Base-by-base conservation (phyloP, 1,139 yeast genomes). In the Hyphopichia fennica region DNA sequence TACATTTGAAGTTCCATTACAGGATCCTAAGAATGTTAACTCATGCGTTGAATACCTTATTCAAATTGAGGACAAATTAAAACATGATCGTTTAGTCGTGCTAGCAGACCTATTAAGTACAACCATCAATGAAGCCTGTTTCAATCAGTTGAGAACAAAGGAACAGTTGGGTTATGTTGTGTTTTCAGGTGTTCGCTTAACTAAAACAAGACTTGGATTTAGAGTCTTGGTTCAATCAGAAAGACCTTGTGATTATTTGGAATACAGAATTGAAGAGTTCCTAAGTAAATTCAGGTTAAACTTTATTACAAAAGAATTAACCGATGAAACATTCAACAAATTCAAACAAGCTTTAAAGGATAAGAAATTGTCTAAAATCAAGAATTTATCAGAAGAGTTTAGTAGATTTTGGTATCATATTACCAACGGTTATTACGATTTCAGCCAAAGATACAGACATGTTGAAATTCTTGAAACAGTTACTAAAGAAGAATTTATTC, bases 81-180 rank as follows among this genome's bases (percentile, higher is more conserved):
- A 62, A 11, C 60, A 67, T 43, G 54, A 52, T 16, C 58, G 54
- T 34, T 45, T 59, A 28, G 58, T 72, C 37, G 68, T 89, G 0
- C 58, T 79, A 41, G 72, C 85, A 16, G 90, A 86, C 40, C 65
- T 93, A 41, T 63, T 89, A 39, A 78, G 85, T 0, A 90, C 87
- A 43, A 75, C 90, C 47, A 71, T 86, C 39, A 81, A 79, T 48
- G 98, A 91, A 58, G 97, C 97, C 1, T 87, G 91, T 42, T 93
- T 93, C 62, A 84, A 88, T 59, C 88, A 87, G 50, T 74, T 93
- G 44, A 77, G 99, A 62, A 93, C 99, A 3, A 84, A 88, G 54
- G 99, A 93, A 63, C 98, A 93, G 50, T 60, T 84, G 38, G 89
- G 87, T 0, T 83, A 83, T 57, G 90, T 93, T 45, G 99, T 93